Evolutionary conservation across 495 filamentous ascomycete genomes (phyloP), one percentile per base, ranked within the genome.

Genomic region (Niebla homalea): DNA sequence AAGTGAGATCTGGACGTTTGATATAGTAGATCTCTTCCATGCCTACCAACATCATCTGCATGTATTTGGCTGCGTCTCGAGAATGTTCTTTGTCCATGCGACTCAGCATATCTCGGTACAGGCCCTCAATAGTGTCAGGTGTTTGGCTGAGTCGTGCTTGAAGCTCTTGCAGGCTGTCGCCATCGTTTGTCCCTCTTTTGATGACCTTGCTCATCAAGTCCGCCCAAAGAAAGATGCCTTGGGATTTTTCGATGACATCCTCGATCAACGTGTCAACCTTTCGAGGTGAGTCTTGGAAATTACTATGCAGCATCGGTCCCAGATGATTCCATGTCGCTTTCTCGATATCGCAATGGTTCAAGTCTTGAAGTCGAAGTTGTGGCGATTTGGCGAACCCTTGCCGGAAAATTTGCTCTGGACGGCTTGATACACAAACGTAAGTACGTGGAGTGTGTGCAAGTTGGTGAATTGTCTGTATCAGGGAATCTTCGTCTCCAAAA

Each of bases 221-320:
- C 16, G 44, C 22, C 49, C 49, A 51, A 15, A 51, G 40, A 29
- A 51, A 51, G 14, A 51, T 41, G 38, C 49, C 49, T 16, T n/a
- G 16, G 20, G 49, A n/a, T 44, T 36, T 51, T 15, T 11, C 3
- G 12, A 38, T n/a, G 6, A 49, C 14, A 2, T 32, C 20, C 11
- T 3, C 3, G 32, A 49, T 41, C 29, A 15, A 42, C 2, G 0
- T 20, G 1, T 16, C 6, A 22, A 37, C 16, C 21, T 29, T 45
- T 11, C 7, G 29, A 25, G 5, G 16, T 23, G 20, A 19, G 2
- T 18, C n/a, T 8, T 18, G 20, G 25, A 22, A 22, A 46, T 45
- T 8, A 18, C 12, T 29, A n/a, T n/a, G 3, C 2, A 51, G 20
- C 10, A 19, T 14, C 6, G 49, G 21, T 19, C 3, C 10, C 21